A percentile compares a stretch with the other conserved stretches of the same genome.
Evolutionary conservation across 441 rosid species (phyloP).

Genomic region (Erodium trifolium): DNA sequence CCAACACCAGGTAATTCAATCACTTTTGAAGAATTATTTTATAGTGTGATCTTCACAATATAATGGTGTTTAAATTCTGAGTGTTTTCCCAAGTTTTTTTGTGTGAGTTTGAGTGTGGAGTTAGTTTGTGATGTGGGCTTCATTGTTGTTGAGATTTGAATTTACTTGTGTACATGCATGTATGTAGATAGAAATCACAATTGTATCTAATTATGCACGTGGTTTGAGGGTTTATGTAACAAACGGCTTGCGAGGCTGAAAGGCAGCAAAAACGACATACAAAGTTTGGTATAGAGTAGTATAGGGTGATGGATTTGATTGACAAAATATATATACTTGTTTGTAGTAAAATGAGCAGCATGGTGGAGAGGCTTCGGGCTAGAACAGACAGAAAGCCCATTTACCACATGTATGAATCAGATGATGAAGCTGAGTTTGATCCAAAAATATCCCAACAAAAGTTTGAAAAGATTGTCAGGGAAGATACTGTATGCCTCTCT

Average conservation of each 20-base stretch:
- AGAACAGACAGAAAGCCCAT: constrained; percentile 81
- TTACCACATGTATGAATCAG: constrained; percentile 84
- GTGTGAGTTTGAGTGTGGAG: too few relatives aligned
- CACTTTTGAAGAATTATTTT: background rate
- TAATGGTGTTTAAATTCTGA: constrained; percentile 3
- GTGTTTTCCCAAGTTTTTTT: too few relatives aligned
- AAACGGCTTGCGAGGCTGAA: too few relatives aligned
- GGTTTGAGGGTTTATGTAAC: background rate
- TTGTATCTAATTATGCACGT: background rate
- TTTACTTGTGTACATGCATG: background rate
- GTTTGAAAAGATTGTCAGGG: constrained; percentile 67
- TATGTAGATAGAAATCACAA: background rate
- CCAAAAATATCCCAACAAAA: constrained; percentile 42
- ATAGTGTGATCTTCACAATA: background rate
- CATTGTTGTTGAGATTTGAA: background rate
- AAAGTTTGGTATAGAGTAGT: too few relatives aligned
- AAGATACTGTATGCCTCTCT: constrained; percentile 57
- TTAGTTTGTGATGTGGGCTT: constrained; percentile 5
- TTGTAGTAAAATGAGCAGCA: constrained; percentile 85
- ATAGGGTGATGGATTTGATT: too few relatives aligned
- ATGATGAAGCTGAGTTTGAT: constrained; percentile 69
- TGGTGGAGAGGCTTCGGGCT: constrained; percentile 92
- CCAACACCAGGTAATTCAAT: background rate
- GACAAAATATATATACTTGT: background rate
- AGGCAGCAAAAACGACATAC: too few relatives aligned